phyloP scores from a whole-genome alignment of 129 eudicot species.

The Pittosporum tobira region DNA sequence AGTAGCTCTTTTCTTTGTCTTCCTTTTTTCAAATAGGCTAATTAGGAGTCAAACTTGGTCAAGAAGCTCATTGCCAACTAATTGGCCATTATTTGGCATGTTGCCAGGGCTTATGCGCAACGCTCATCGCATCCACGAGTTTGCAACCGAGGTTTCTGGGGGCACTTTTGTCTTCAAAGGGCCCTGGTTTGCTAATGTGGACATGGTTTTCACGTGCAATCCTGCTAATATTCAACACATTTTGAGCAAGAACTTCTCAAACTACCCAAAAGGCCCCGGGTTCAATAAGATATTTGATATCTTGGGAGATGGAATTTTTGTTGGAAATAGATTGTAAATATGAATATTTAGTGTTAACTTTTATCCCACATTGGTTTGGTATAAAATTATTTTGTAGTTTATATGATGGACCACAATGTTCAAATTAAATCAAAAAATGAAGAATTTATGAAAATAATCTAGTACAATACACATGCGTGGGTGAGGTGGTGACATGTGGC shows the following conservation, averaged over 20 bases:
- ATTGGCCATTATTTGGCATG: constrained; percentile 29
- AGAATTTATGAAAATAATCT: too few relatives aligned
- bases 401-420: too few relatives aligned
- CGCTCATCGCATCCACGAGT: constrained; percentile 17
- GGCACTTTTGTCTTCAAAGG: constrained; percentile 25
- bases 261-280: constrained; percentile 25
- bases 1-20: too few relatives aligned
- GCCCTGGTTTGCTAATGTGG: constrained; percentile 22
- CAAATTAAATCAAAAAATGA: too few relatives aligned
- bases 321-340: too few relatives aligned
- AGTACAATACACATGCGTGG: too few relatives aligned
- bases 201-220: constrained; percentile 21
- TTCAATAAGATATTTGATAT: constrained; percentile 20
- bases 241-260: constrained; percentile 24
- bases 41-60: too few relatives aligned
- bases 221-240: constrained; percentile 34
- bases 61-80: constrained; percentile 2
- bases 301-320: constrained; percentile 20
- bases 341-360: too few relatives aligned
- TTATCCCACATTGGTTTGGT: constrained; percentile 14
- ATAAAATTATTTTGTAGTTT: constrained; percentile 10
- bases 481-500: too few relatives aligned
- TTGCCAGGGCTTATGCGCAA: constrained; percentile 16
- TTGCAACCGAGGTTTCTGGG: constrained; percentile 1
- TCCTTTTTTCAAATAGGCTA: too few relatives aligned